These are phyloP conservation scores for Chalciporus piperatus DNA, from an alignment of 768 basidiomycete species.

Conservation along the genomic window DNA sequence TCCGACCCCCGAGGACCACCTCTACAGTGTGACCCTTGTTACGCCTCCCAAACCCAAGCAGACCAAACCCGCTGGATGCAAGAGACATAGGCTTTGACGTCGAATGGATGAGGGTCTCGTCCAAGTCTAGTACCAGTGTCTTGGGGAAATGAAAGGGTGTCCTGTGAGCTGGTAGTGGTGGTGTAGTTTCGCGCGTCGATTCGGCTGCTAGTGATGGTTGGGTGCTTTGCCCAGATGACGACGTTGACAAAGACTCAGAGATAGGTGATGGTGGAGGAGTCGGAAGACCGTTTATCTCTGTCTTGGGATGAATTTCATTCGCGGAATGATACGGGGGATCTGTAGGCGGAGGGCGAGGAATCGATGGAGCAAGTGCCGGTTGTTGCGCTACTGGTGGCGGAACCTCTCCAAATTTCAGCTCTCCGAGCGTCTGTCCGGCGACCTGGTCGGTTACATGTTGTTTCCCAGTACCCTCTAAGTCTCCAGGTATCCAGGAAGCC, in stretches of 20 bases:
- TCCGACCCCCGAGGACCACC: slow-evolving; percentile 83
- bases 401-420: slow-evolving; percentile 12
- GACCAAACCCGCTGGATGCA: slow-evolving; percentile 48
- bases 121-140: slow-evolving; percentile 94
- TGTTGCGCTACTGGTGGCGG: slow-evolving; percentile 18
- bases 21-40: slow-evolving; percentile 87
- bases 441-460: slow-evolving; percentile 4
- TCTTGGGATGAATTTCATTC: slow-evolving; percentile 7
- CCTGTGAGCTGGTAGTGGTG: slow-evolving; percentile 48
- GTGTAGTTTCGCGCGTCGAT: slow-evolving; percentile 46
- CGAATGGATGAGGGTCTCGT: slow-evolving; percentile 98
- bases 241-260: slow-evolving; percentile 8
- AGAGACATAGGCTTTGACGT: slow-evolving; percentile 75
- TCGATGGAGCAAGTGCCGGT: slow-evolving; percentile 19
- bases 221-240: slow-evolving; percentile 10
- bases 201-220: slow-evolving; percentile 17
- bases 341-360: slow-evolving; percentile 25
- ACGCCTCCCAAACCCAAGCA: slow-evolving; percentile 58
- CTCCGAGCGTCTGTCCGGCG: slow-evolving; percentile 4
- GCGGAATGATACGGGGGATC: slow-evolving; percentile 13
- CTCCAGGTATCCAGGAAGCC: slow-evolving; percentile 39
- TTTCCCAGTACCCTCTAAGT: slow-evolving; percentile 18
- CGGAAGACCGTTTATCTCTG: slow-evolving; percentile 20
- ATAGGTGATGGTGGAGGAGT: slow-evolving; percentile 25
- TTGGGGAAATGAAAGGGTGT: slow-evolving; percentile 82